These are phyloP conservation scores for Naganishia friedmannii DNA, from an alignment of 768 basidiomycete species.

Conservation along the genomic window DNA sequence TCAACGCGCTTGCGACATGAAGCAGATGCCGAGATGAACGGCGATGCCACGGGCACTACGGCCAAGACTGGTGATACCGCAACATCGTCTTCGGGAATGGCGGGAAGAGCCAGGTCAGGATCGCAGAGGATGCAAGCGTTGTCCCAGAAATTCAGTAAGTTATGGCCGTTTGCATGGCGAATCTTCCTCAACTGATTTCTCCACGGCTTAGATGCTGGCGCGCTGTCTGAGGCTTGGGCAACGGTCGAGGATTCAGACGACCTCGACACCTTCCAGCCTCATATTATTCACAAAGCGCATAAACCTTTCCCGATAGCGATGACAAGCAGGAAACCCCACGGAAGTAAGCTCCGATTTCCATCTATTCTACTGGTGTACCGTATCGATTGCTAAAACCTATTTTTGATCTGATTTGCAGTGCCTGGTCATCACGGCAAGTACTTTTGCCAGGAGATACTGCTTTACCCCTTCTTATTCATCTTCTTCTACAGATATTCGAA, in stretches of 20 bases:
- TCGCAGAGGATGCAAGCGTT: constrained; percentile 47
- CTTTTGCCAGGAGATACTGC: neutral
- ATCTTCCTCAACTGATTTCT: neutral
- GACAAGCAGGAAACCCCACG: constrained; percentile 64
- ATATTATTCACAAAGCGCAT: constrained; percentile 62
- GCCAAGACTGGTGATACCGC: neutral
- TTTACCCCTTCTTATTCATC: constrained; percentile 33
- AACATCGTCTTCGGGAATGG: neutral
- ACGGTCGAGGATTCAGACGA: constrained; percentile 54
- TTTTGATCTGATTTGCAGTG: constrained; percentile 37
- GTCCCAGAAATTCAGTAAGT: constrained; percentile 52
- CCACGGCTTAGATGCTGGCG: constrained; percentile 47
- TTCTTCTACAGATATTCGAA: constrained; percentile 51
- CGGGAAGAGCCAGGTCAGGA: constrained; percentile 33
- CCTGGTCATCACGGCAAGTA: constrained; percentile 53
- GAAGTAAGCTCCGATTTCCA: constrained; percentile 52
- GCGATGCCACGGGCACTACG: neutral
- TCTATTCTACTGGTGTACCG: neutral
- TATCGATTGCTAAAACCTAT: neutral
- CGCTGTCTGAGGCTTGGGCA: constrained; percentile 52
- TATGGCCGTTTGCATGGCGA: neutral
- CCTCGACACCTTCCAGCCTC: constrained; percentile 62
- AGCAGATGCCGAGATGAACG: neutral
- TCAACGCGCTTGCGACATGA: neutral
- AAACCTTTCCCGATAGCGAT: constrained; percentile 64